These are phyloP conservation scores for Allantophomopsis lycopodina DNA, from an alignment of 2,329 filamentous ascomycete genomes.

Conservation along the genomic window DNA sequence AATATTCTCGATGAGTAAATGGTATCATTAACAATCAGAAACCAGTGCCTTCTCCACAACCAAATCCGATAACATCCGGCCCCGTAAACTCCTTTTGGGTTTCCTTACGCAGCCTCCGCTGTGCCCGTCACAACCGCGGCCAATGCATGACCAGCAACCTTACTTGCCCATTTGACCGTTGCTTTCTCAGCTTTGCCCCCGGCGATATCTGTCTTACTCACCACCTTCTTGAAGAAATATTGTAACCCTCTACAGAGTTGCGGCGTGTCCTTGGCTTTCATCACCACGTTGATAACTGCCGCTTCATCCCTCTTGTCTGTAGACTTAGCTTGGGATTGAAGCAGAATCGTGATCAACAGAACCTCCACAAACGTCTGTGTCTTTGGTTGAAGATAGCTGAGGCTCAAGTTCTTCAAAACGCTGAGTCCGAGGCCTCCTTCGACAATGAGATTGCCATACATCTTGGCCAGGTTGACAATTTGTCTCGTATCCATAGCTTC, in stretches of 20 bases:
- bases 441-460: conserved; percentile 49
- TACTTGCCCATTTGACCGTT: conserved; percentile 32
- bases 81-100: no score
- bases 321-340: conserved; percentile 43
- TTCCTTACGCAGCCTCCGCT: conserved; percentile 5
- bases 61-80: no score
- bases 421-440: conserved; percentile 42
- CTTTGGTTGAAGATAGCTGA: conserved; percentile 63
- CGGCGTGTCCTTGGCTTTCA: conserved; percentile 45
- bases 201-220: conserved; percentile 49
- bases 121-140: conserved; percentile 7
- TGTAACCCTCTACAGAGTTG: conserved; percentile 62
- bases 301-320: conserved; percentile 36
- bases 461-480: conserved; percentile 53
- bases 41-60: no score
- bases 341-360: conserved; percentile 62
- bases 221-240: conserved; percentile 66
- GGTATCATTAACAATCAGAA: no score
- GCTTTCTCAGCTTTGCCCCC: conserved; percentile 31
- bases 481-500: conserved; percentile 37
- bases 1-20: no score
- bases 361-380: conserved; percentile 70
- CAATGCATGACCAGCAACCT: conserved; percentile 23
- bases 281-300: conserved; percentile 51
- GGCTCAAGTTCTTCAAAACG: conserved; percentile 59